Percentiles rank a stretch among this genome's conserved stretches.
Evolutionary conservation across 805 yeast genomes (phyloP).

Genomic region (Ogataea pini): DNA sequence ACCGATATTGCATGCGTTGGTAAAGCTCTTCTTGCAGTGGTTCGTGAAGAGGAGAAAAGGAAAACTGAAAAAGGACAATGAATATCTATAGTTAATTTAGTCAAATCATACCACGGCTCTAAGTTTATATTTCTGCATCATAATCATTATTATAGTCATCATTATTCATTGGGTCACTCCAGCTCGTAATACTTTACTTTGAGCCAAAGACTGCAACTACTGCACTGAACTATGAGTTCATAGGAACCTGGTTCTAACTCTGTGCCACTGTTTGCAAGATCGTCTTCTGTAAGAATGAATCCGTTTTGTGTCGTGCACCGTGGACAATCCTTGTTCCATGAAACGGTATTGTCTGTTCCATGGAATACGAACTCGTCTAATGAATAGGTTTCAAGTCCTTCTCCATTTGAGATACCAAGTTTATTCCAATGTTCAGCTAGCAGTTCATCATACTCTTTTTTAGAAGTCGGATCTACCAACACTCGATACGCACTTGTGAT

Average conservation of each 20-base stretch:
- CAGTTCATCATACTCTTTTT: slow-evolving; percentile 54
- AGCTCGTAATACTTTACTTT: slow-evolving; percentile 66
- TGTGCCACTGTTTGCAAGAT: slow-evolving; percentile 55
- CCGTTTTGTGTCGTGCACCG: slow-evolving; percentile 57
- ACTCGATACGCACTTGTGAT: slow-evolving; percentile 67
- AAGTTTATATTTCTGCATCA: neutral
- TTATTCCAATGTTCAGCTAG: slow-evolving; percentile 37
- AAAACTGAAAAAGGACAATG: neutral
- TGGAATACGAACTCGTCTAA: slow-evolving; percentile 55
- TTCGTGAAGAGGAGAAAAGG: slow-evolving; percentile 51
- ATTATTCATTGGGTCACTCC: slow-evolving; percentile 18
- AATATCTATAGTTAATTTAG: too few species aligned
- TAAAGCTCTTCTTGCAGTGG: slow-evolving; percentile 63
- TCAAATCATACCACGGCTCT: too few species aligned
- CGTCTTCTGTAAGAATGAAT: slow-evolving; percentile 59
- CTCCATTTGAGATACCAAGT: slow-evolving; percentile 52
- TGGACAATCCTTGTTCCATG: slow-evolving; percentile 60
- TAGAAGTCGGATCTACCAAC: slow-evolving; percentile 42
- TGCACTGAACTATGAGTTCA: slow-evolving; percentile 76
- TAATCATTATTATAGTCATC: neutral
- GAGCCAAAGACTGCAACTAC: slow-evolving; percentile 84
- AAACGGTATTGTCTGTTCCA: slow-evolving; percentile 30
- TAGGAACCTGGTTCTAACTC: slow-evolving; percentile 41
- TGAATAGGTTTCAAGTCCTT: slow-evolving; percentile 67
- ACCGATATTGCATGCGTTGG: slow-evolving; percentile 74